phyloP scores from a whole-genome alignment of 2,329 filamentous ascomycete species.

The Leptographium galeiforme region DNA sequence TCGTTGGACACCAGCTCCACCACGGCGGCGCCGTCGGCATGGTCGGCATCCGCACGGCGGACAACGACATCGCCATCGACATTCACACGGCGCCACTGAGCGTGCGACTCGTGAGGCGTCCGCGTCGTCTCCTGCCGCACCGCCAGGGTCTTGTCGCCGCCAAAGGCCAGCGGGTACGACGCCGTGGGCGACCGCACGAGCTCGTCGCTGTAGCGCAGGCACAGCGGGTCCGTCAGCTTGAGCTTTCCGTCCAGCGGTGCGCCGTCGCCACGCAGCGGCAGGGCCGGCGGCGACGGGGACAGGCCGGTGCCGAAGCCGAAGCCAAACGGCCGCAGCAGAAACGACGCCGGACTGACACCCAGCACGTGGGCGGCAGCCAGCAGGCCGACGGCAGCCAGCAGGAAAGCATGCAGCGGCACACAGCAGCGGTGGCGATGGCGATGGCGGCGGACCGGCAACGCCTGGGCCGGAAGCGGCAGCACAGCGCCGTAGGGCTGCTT shows the following conservation, averaged over 20 bases:
- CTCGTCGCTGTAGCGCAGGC: neutral
- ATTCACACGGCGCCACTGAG: slow-evolving; percentile 1
- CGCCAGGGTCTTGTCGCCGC: slow-evolving; percentile 20
- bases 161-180: slow-evolving; percentile 21
- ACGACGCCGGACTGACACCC: too few species aligned
- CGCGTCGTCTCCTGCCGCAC: slow-evolving; percentile 22
- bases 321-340: neutral
- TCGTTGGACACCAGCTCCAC: slow-evolving; percentile 34
- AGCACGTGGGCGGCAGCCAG: too few species aligned
- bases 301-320: neutral
- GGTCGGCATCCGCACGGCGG: slow-evolving; percentile 15
- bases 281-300: neutral
- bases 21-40: neutral
- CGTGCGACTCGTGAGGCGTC: slow-evolving; percentile 2
- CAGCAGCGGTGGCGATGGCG: neutral
- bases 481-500: neutral
- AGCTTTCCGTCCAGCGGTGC: slow-evolving; percentile 5
- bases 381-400: neutral
- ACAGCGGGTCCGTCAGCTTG: neutral
- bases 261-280: neutral
- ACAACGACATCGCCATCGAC: slow-evolving; percentile 26
- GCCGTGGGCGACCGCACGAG: neutral
- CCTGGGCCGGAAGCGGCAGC: neutral
- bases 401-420: neutral
- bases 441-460: neutral